A percentile compares a stretch with the other conserved stretches of the same genome.
Evolutionary conservation across 2,329 filamentous ascomycete genomes (phyloP).

Genomic region (Pyrenophora teres): DNA sequence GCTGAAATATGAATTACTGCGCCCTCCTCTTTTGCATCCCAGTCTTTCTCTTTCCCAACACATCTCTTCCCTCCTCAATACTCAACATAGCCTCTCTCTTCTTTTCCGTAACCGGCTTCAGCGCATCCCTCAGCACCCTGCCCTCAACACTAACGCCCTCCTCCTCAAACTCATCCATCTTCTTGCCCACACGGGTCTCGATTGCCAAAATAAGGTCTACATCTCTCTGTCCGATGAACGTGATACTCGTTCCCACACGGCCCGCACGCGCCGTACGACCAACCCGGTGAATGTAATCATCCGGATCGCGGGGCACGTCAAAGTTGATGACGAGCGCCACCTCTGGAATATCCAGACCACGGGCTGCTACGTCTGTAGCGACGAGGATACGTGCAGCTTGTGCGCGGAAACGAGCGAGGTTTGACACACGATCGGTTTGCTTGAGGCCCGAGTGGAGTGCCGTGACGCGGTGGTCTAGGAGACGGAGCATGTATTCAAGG

Average conservation of each 20-base stretch:
- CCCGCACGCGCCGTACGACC: slow-evolving; percentile 94
- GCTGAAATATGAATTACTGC: slow-evolving; percentile 1
- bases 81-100: slow-evolving; percentile 89
- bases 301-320: slow-evolving; percentile 92
- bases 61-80: slow-evolving; percentile 89
- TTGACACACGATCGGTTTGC: slow-evolving; percentile 82
- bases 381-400: slow-evolving; percentile 86
- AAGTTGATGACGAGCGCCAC: slow-evolving; percentile 92
- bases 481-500: slow-evolving; percentile 82
- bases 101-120: slow-evolving; percentile 93
- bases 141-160: slow-evolving; percentile 94
- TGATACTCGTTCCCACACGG: slow-evolving; percentile 78
- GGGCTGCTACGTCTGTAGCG: slow-evolving; percentile 90
- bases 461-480: slow-evolving; percentile 87
- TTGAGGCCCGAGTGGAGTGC: slow-evolving; percentile 86
- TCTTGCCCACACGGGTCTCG: slow-evolving; percentile 76
- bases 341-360: slow-evolving; percentile 93
- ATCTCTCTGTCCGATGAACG: slow-evolving; percentile 90
- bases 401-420: slow-evolving; percentile 89
- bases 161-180: slow-evolving; percentile 84
- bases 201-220: slow-evolving; percentile 90
- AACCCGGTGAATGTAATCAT: slow-evolving; percentile 96
- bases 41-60: slow-evolving; percentile 75
- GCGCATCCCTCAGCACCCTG: slow-evolving; percentile 78
- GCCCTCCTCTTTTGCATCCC: slow-evolving; percentile 42